Conservation (phyloP, 208 protist genomes). For the Crithidia bombi region DNA sequence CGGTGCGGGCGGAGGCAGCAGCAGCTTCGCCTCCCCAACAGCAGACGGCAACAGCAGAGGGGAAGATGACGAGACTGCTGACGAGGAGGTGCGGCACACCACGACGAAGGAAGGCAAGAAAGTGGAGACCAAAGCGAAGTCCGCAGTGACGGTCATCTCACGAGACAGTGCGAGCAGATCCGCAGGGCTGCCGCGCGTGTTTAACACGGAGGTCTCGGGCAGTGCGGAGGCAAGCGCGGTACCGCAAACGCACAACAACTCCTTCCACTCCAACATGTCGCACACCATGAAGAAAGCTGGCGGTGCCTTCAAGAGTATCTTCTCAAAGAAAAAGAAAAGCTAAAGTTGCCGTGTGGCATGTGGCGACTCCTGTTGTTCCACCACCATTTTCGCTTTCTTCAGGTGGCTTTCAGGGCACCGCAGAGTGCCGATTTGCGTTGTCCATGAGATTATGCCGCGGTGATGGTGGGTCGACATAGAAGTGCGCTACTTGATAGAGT, state of each 20-base stretch:
- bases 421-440: no score
- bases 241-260: background rate
- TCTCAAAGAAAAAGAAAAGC: constrained; percentile 10
- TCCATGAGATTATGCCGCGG: no score
- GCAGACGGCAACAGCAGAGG: background rate
- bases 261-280: constrained; percentile 9
- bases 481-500: no score
- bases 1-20: background rate
- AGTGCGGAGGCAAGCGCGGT: background rate
- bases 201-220: background rate
- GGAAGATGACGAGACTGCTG: no score
- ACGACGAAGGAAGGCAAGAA: background rate
- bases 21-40: background rate
- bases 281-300: constrained; percentile 19
- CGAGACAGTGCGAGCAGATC: background rate
- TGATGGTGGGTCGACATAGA: no score
- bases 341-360: background rate
- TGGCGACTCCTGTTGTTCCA: background rate
- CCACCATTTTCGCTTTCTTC: background rate
- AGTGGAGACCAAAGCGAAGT: background rate
- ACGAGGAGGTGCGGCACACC: no score
- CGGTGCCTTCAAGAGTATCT: constrained; percentile 9
- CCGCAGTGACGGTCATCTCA: background rate
- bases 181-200: background rate
- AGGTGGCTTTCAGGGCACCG: no score